Percentiles rank a stretch among this genome's conserved stretches.
Evolutionary conservation across 2,329 filamentous ascomycete species (phyloP).

Genomic region (Macrophomina pseudophaseolina): DNA sequence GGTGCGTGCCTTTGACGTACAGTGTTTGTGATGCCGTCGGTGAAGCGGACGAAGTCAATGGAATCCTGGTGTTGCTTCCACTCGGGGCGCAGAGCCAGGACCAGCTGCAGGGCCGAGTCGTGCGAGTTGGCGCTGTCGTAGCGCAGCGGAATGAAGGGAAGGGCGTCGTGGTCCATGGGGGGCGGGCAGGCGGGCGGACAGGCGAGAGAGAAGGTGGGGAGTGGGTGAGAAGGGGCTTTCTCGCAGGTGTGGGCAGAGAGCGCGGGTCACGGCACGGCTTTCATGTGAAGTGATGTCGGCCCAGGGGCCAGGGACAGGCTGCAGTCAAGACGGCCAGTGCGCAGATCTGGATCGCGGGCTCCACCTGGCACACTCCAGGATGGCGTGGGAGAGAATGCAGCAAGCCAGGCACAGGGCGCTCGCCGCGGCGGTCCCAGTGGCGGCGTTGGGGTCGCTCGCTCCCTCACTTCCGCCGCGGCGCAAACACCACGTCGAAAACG

Average conservation of each 20-base stretch:
- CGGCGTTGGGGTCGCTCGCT: too few species aligned
- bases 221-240: background rate
- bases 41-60: constrained; percentile 88
- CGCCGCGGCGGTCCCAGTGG: too few species aligned
- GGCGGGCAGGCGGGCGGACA: background rate
- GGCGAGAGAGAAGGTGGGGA: background rate
- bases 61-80: constrained; percentile 77
- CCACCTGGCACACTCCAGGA: background rate
- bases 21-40: constrained; percentile 97
- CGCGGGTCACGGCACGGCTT: constrained; percentile 22
- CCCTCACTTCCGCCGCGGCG: too few species aligned
- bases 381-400: background rate
- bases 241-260: constrained; percentile 2
- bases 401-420: background rate
- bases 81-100: constrained; percentile 79
- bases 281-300: constrained; percentile 27
- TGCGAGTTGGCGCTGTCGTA: constrained; percentile 81
- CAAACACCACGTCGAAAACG: too few species aligned
- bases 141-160: constrained; percentile 69
- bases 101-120: constrained; percentile 77
- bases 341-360: background rate
- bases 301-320: constrained; percentile 18
- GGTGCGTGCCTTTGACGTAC: constrained; percentile 49
- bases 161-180: constrained; percentile 28
- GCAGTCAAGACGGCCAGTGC: constrained; percentile 7